phyloP scores from a whole-genome alignment of 331 rosid species.

The Acacia concinna region DNA sequence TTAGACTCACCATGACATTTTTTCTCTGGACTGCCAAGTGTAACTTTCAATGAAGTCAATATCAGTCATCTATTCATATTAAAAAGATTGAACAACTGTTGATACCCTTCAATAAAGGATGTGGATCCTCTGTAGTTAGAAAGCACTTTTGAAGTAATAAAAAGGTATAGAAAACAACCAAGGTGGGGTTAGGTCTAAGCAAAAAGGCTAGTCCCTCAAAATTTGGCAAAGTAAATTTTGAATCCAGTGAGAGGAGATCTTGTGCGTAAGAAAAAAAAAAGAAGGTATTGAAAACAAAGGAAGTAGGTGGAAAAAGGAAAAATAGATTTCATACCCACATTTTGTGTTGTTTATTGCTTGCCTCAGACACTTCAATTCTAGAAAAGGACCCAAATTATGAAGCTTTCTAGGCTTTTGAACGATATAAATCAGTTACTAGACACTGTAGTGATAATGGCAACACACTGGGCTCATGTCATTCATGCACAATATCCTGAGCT shows the following conservation, averaged over 20 bases:
- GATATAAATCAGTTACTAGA: not conserved
- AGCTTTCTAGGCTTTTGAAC: not conserved
- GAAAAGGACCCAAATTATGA: not conserved
- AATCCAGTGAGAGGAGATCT: not conserved
- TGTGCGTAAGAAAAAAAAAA: not conserved
- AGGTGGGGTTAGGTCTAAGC: not conserved
- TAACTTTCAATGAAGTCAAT: not conserved
- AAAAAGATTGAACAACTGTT: not conserved
- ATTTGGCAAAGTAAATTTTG: not conserved
- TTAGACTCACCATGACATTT: not conserved
- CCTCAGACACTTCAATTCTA: not conserved
- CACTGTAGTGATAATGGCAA: not conserved
- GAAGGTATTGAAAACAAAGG: not conserved
- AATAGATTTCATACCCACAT: not conserved
- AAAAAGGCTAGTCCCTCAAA: not conserved
- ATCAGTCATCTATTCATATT: not conserved
- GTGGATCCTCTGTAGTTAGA: not conserved
- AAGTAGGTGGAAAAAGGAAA: not conserved
- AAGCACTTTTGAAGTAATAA: not conserved
- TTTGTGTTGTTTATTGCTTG: not conserved
- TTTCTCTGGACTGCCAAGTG: not conserved
- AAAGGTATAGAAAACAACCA: not conserved
- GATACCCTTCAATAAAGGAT: not conserved
- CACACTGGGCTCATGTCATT: not conserved
- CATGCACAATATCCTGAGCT: not conserved